phyloP scores from a whole-genome alignment of 768 basidiomycete species.

The Basidioascus undulatus region DNA sequence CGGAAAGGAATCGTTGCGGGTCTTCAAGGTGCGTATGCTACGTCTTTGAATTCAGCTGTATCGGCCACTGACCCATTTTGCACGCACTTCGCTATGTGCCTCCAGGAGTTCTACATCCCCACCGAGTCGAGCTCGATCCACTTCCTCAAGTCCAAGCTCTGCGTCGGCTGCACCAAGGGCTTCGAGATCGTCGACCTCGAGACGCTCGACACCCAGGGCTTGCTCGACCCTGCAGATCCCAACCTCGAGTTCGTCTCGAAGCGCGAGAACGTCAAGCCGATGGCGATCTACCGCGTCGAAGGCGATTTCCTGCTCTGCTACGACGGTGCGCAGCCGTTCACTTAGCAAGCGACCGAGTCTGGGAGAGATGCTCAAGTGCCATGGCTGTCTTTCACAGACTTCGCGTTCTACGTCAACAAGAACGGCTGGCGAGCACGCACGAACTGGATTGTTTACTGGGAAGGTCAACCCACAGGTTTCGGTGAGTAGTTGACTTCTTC shows the following conservation, averaged over 20 bases:
- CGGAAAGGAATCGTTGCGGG: slow-evolving; percentile 73
- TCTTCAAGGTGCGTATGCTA: slow-evolving; percentile 46
- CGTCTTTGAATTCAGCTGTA: not conserved
- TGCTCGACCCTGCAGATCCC: slow-evolving; percentile 77
- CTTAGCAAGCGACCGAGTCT: not conserved
- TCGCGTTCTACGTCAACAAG: slow-evolving; percentile 96
- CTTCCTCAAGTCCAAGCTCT: slow-evolving; percentile 89
- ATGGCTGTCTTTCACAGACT: slow-evolving; percentile 35
- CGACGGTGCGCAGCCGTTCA: slow-evolving; percentile 39
- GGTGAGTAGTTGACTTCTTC: slow-evolving; percentile 30
- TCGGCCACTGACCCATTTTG: not conserved
- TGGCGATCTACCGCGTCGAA: slow-evolving; percentile 90
- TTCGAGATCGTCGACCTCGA: slow-evolving; percentile 98
- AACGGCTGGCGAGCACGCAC: slow-evolving; percentile 73
- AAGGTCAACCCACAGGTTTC: slow-evolving; percentile 77
- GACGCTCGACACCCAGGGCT: slow-evolving; percentile 82
- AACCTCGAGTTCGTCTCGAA: slow-evolving; percentile 82
- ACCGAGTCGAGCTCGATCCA: slow-evolving; percentile 91
- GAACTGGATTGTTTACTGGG: slow-evolving; percentile 92
- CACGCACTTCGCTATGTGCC: not conserved
- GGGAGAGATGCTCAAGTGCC: too few species aligned
- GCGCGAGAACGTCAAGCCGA: slow-evolving; percentile 64
- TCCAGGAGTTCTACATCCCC: slow-evolving; percentile 92
- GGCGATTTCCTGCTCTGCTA: slow-evolving; percentile 94
- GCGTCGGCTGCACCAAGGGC: slow-evolving; percentile 87